Evolutionary conservation across 495 filamentous ascomycete genomes (phyloP), one percentile per base, ranked within the genome.

Genomic region (Penicillium steckii): DNA sequence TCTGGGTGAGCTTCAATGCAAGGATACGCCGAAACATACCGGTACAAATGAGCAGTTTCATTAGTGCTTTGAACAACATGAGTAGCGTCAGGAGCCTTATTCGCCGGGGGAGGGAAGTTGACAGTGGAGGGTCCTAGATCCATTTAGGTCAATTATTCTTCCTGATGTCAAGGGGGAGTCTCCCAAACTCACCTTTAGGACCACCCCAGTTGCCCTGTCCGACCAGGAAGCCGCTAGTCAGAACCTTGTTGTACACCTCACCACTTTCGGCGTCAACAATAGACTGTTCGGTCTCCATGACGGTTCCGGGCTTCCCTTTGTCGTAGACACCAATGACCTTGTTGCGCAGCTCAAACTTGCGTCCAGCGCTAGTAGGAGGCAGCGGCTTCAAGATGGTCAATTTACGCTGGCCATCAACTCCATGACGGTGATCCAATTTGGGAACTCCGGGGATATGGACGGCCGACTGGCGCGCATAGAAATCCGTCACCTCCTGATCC

Each of bases 301-400:
- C 90, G 12, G 81, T 86, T 17, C 89, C 89, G 0, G 88, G 80
- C 61, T 90, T 88, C 48, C 91, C 91, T 74, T 95, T 96, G 69
- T 95, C 91, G 68, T 93, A 95, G 12, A 95, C 88, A 15, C 91
- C 91, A 9, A 95, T 67, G 24, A 94, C 86, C 69, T 89, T 91
- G 56, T 77, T 84, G 47, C 88, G 80, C 35, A 92, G 67, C 75
- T 95, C 87, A 62, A 92, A 93, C 50, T 78, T 81, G 48, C 71
- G 77, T 38, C 90, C 91, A 7, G 72, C 83, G 18, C 85, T 90
- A 15, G 84, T 84, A 3, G 84, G 61, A 12, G 91, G 91, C 7
- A 95, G 79, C 5, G 83, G 85, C 71, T 91, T 91, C 66, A 88
- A 69, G 70, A 92, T 85, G 33, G 81, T 82, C 47, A 95, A 81